A percentile compares a stretch with the other conserved stretches of the same genome.
Evolutionary conservation across 2,329 filamentous ascomycete genomes (phyloP).

Genomic region (Didymella arachidicola): DNA sequence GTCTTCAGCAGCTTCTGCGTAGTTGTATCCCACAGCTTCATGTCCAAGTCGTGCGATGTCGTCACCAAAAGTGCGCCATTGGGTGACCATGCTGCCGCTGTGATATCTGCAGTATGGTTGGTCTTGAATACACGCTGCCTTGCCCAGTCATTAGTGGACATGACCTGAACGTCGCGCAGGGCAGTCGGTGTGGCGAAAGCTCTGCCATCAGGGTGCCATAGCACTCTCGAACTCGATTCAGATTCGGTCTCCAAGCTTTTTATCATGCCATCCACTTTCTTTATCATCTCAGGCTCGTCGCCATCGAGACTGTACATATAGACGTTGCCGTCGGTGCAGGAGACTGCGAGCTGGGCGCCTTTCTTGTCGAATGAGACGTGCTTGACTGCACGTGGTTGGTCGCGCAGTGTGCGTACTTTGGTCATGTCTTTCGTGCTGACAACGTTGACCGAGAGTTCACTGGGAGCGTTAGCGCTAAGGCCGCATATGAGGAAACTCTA

Average conservation of each 20-base stretch:
- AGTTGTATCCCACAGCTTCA: slow-evolving; percentile 88
- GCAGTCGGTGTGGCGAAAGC: slow-evolving; percentile 87
- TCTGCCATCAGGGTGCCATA: slow-evolving; percentile 94
- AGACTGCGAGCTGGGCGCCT: slow-evolving; percentile 77
- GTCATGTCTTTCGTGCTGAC: slow-evolving; percentile 82
- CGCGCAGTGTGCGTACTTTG: slow-evolving; percentile 77
- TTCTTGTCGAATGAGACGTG: slow-evolving; percentile 87
- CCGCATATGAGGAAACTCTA: neutral
- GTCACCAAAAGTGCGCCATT: slow-evolving; percentile 87
- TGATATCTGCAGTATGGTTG: slow-evolving; percentile 84
- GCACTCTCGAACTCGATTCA: slow-evolving; percentile 75
- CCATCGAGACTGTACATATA: slow-evolving; percentile 87
- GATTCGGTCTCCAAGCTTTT: slow-evolving; percentile 77
- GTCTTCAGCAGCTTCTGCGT: slow-evolving; percentile 82
- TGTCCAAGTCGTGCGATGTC: slow-evolving; percentile 65
- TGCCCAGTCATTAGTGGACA: slow-evolving; percentile 91
- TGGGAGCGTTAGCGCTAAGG: slow-evolving; percentile 46
- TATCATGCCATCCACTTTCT: slow-evolving; percentile 86
- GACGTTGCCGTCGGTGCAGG: slow-evolving; percentile 85
- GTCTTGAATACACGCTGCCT: slow-evolving; percentile 80
- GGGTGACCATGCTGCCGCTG: slow-evolving; percentile 88
- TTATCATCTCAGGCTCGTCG: slow-evolving; percentile 80
- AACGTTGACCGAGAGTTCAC: slow-evolving; percentile 87
- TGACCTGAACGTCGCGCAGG: slow-evolving; percentile 78
- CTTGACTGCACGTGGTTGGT: slow-evolving; percentile 87